Evolutionary conservation across 768 basidiomycete genomes (phyloP), one percentile per base, ranked within the genome.

Genomic region (Leccinum aurantiacum): DNA sequence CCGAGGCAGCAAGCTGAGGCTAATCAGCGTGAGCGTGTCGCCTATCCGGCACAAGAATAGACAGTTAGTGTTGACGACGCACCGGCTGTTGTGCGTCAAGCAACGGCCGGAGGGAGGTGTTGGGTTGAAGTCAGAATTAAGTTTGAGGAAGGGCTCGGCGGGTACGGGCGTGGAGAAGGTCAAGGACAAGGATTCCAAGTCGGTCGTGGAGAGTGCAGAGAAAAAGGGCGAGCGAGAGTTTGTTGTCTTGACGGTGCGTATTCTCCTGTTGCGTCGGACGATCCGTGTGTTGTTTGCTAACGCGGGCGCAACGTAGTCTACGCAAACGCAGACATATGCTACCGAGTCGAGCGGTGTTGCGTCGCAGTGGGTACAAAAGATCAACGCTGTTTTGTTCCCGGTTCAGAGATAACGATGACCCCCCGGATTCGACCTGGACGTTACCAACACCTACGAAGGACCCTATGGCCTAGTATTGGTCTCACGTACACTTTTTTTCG

Each of bases 11-110:
- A 79, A 78, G 53, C 69, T 88, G 41, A 74, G 86, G 24, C 75
- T 80, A 0, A 74, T 86, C 6, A 78, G 79, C 19, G 81, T 83
- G 0, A 78, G 79, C 22, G 81, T 83, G 0, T 63, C 73, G 11
- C 77, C 80, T 11, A 77, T 78, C 60, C 80, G 80, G 59, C 71
- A 79, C 7, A 86, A 85, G 67, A 74, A 78, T 15, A 77, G 87
- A 24, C 80, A 84, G 62, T 66, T 88, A 9, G 71, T 87, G 35
- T 72, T 88, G 51, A 88, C 87, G 35, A 80, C 74, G n/a, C 75
- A 75, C 29, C 79, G 87, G 41, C 66, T 88, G 6, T 57, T 88
- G 37, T 87, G 85, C 57, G 68, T 88, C 33, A 88, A 88, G 71
- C 74, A 74, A 59, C 72, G 73, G 44, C 74, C n/a, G 1, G 66